A percentile compares a stretch with the other conserved stretches of the same genome.
phyloP scores from a whole-genome alignment of 2,329 filamentous ascomycete species.

The Ophidiomyces ophidiicola region DNA sequence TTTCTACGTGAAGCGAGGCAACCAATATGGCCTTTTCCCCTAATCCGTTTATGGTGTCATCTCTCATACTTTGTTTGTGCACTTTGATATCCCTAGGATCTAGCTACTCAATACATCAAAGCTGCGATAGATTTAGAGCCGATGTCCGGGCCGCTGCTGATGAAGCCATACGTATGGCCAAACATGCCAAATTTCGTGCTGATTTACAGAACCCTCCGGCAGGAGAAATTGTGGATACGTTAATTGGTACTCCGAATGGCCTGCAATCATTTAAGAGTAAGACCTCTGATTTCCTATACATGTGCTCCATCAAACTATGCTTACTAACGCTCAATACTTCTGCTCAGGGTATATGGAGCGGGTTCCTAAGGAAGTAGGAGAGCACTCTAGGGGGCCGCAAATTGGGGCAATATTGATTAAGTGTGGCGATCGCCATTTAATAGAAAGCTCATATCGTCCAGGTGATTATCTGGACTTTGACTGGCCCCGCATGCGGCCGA shows the following conservation, averaged over 20 bases:
- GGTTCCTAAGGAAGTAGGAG: not conserved
- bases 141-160: not conserved
- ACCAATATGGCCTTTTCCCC: too few species aligned
- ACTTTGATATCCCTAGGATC: not conserved
- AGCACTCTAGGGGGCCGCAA: not conserved
- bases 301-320: not conserved
- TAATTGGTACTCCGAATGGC: not conserved
- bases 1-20: too few species aligned
- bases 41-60: not conserved
- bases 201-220: not conserved
- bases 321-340: not conserved
- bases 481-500: not conserved
- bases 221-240: not conserved
- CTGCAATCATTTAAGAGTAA: not conserved
- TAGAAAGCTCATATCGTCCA: not conserved
- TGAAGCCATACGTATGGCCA: slow-evolving; percentile 3
- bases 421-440: not conserved
- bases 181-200: not conserved
- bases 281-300: not conserved
- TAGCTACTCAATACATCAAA: slow-evolving; percentile 1
- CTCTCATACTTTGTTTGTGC: not conserved
- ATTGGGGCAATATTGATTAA: slow-evolving; percentile 1
- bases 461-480: not conserved
- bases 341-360: not conserved
- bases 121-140: not conserved